Percentiles rank a stretch among this genome's conserved stretches.
phyloP scores from a whole-genome alignment of 176 grass and related monocot species.

The Cenchrus purpureus region DNA sequence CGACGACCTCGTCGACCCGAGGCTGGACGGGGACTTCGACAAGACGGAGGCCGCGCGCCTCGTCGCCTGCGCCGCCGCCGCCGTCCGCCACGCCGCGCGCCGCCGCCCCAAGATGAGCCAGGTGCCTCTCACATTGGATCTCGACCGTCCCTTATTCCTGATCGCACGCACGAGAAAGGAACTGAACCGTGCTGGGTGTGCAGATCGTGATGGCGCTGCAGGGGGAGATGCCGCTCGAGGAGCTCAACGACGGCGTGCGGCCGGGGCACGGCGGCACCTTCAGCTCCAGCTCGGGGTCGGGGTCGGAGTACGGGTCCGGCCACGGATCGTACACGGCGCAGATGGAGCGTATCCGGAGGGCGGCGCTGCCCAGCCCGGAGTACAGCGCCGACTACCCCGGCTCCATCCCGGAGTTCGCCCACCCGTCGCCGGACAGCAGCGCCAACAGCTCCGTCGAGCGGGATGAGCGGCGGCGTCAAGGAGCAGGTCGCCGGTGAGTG shows the following conservation, averaged over 20 bases:
- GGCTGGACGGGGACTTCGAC: conserved; percentile 54
- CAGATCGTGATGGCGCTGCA: conserved; percentile 57
- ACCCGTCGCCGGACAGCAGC: conserved; percentile 29
- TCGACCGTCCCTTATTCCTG: background rate
- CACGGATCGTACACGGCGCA: conserved; percentile 40
- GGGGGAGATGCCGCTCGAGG: conserved; percentile 53
- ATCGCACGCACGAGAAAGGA: no score
- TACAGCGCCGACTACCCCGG: conserved; percentile 44
- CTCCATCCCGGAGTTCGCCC: conserved; percentile 25
- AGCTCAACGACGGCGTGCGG: conserved; percentile 46
- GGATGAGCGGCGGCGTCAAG: conserved; percentile 14
- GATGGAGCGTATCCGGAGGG: conserved; percentile 36
- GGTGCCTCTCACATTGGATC: background rate
- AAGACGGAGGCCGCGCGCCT: conserved; percentile 48
- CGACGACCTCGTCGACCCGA: conserved; percentile 44
- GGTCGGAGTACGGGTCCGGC: conserved; percentile 32
- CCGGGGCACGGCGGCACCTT: conserved; percentile 35
- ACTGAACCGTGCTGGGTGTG: no score
- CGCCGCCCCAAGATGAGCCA: conserved; percentile 68
- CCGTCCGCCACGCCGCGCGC: conserved; percentile 57
- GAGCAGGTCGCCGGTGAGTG: background rate
- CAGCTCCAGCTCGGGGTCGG: conserved; percentile 24
- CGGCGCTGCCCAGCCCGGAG: conserved; percentile 43
- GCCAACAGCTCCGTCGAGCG: conserved; percentile 18
- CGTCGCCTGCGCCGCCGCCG: conserved; percentile 52